phyloP scores from a whole-genome alignment of 305 asterid genomes.

The Fraxinus latifolia region DNA sequence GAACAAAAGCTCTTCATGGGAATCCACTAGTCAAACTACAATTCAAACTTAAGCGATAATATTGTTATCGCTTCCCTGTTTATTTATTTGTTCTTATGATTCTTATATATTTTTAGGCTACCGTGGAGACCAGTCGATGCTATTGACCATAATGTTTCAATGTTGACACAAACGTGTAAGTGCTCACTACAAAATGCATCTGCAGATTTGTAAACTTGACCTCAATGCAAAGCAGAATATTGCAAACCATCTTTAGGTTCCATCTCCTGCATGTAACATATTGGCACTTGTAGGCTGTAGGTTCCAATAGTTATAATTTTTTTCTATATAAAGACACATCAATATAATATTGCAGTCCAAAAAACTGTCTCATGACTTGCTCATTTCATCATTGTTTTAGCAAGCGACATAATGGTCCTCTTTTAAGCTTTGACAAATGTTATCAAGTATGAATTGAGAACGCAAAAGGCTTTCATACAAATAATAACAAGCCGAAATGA shows the following conservation, averaged over 20 bases:
- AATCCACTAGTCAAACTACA: background rate
- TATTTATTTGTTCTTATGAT: background rate
- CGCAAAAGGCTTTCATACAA: conserved; percentile 3
- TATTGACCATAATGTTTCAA: background rate
- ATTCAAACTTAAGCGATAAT: background rate
- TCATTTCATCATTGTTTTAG: background rate
- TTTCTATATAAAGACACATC: background rate
- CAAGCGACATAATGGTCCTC: background rate
- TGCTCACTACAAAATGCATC: background rate
- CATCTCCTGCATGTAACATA: background rate
- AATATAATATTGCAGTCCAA: background rate
- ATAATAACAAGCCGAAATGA: conserved; percentile 5
- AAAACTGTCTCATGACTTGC: background rate
- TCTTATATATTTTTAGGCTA: conserved; percentile 5
- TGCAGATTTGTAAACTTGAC: background rate
- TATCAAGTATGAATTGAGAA: background rate
- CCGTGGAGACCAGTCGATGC: conserved; percentile 4
- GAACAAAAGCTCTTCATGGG: background rate
- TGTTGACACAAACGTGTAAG: background rate
- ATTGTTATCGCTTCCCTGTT: background rate
- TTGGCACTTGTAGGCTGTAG: conserved; percentile 4
- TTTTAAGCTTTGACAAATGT: conserved; percentile 16
- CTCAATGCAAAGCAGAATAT: conserved; percentile 1
- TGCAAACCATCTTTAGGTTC: background rate
- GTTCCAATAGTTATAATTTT: background rate